phyloP scores from a whole-genome alignment of 768 basidiomycete species.

The Phlebiopsis flavidoalba region DNA sequence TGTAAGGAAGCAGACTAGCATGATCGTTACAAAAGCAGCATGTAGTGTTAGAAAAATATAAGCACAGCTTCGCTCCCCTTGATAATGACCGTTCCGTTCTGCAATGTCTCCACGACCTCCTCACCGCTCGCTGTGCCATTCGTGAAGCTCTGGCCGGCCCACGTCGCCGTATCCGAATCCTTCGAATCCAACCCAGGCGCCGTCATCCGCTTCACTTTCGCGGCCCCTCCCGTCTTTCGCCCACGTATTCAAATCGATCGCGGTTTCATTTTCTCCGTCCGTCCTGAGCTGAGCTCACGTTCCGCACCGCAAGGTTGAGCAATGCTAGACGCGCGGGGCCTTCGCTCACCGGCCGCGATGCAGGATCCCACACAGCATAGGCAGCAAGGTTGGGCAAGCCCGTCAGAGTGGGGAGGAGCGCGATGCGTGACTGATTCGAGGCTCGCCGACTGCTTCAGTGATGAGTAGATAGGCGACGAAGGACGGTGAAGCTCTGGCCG shows the following conservation, averaged over 20 bases:
- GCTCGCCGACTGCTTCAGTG: slow-evolving; percentile 26
- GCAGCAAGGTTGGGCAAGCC: slow-evolving; percentile 20
- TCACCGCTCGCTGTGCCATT: slow-evolving; percentile 24
- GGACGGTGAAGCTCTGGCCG: slow-evolving; percentile 23
- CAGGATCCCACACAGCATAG: slow-evolving; percentile 28
- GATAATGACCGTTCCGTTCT: slow-evolving; percentile 18
- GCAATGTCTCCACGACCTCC: slow-evolving; percentile 18
- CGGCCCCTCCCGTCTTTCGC: background rate
- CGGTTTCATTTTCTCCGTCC: slow-evolving; percentile 7
- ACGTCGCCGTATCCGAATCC: slow-evolving; percentile 20
- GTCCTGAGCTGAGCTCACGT: slow-evolving; percentile 15
- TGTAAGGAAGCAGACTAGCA: too few relatives aligned
- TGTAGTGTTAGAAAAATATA: slow-evolving; percentile 19
- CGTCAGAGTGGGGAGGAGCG: slow-evolving; percentile 17
- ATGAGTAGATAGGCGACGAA: slow-evolving; percentile 30
- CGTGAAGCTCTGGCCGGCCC: slow-evolving; percentile 28
- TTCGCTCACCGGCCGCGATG: background rate
- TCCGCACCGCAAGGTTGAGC: slow-evolving; percentile 23
- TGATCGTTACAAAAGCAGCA: too few relatives aligned
- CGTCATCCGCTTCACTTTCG: slow-evolving; percentile 25
- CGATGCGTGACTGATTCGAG: slow-evolving; percentile 19
- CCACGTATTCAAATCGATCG: slow-evolving; percentile 16
- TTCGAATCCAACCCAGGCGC: slow-evolving; percentile 25
- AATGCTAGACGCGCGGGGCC: slow-evolving; percentile 22
- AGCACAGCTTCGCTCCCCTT: slow-evolving; percentile 26